These are phyloP conservation scores for Platismatia glauca DNA, from an alignment of 495 filamentous ascomycete genomes.

Conservation along the genomic window DNA sequence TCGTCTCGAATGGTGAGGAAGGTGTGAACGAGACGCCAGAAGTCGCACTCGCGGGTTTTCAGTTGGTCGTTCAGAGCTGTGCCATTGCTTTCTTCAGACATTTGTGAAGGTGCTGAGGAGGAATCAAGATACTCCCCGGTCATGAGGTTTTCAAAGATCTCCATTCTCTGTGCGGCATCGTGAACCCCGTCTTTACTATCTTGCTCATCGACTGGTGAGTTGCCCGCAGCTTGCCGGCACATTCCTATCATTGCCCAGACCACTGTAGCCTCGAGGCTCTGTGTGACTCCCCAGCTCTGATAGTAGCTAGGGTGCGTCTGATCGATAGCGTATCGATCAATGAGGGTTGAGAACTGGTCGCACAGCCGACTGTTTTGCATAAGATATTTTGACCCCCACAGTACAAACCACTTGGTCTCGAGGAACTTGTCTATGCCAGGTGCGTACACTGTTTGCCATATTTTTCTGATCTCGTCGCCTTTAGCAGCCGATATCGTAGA, in stretches of 20 bases:
- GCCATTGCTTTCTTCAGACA: constrained; percentile 29
- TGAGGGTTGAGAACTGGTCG: constrained; percentile 53
- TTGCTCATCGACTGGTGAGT: constrained; percentile 20
- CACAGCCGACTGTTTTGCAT: constrained; percentile 50
- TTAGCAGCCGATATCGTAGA: constrained; percentile 42
- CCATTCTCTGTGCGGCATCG: constrained; percentile 56
- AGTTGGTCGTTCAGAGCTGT: constrained; percentile 40
- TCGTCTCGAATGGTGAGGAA: constrained; percentile 63
- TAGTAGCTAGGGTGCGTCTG: constrained; percentile 36
- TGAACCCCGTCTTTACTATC: constrained; percentile 46
- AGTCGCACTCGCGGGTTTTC: constrained; percentile 57
- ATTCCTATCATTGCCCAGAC: constrained; percentile 57
- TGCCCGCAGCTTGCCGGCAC: constrained; percentile 33
- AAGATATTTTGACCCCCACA: constrained; percentile 43
- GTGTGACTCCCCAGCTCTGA: constrained; percentile 34
- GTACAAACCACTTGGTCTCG: constrained; percentile 75
- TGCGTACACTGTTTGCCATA: constrained; percentile 69
- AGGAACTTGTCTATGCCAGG: constrained; percentile 70
- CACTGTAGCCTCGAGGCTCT: constrained; percentile 59
- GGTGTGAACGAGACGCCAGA: constrained; percentile 68
- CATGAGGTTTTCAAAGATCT: constrained; percentile 66
- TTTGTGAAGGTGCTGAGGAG: constrained; percentile 47
- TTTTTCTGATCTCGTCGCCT: constrained; percentile 60
- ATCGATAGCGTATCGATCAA: constrained; percentile 33
- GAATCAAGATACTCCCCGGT: constrained; percentile 54